Evolutionary conservation across 352 stramenopile species (phyloP).

Genomic region (Pythium vanterpoolii): DNA sequence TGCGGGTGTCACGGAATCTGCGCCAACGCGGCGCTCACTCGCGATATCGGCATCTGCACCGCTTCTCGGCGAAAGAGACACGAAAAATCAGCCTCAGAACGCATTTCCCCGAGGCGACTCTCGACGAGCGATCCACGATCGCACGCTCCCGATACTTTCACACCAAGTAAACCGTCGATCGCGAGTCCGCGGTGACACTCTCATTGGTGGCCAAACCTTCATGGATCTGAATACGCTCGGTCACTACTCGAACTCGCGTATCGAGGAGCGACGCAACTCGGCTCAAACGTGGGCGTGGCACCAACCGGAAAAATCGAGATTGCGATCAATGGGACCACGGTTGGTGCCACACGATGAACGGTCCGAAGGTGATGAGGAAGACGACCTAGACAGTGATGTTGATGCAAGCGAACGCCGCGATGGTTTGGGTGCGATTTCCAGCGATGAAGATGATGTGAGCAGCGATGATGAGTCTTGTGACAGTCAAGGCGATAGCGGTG

Average conservation of each 20-base stretch:
- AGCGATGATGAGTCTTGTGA: constrained; percentile 14
- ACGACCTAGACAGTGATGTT: constrained; percentile 11
- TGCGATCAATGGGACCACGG: neutral
- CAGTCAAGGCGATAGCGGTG: constrained; percentile 19
- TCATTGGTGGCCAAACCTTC: constrained; percentile 34
- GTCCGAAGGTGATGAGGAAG: neutral
- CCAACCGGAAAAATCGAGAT: constrained; percentile 6
- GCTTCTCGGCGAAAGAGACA: neutral
- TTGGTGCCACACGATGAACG: neutral
- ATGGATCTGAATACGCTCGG: constrained; percentile 33
- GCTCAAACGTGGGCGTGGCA: constrained; percentile 60
- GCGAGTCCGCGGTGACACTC: constrained; percentile 21
- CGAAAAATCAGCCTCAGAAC: neutral
- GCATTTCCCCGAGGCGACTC: neutral
- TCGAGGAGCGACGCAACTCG: constrained; percentile 42
- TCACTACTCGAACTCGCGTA: constrained; percentile 46
- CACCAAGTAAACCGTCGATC: constrained; percentile 11
- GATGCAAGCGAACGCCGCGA: constrained; percentile 14
- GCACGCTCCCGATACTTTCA: constrained; percentile 12
- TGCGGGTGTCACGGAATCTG: neutral
- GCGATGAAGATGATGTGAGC: neutral
- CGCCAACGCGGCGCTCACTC: neutral
- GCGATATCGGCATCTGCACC: constrained; percentile 6
- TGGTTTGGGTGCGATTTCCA: neutral
- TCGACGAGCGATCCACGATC: neutral